These are phyloP conservation scores for Aspergillus sparsus DNA, from an alignment of 495 filamentous ascomycete genomes.

Conservation along the genomic window DNA sequence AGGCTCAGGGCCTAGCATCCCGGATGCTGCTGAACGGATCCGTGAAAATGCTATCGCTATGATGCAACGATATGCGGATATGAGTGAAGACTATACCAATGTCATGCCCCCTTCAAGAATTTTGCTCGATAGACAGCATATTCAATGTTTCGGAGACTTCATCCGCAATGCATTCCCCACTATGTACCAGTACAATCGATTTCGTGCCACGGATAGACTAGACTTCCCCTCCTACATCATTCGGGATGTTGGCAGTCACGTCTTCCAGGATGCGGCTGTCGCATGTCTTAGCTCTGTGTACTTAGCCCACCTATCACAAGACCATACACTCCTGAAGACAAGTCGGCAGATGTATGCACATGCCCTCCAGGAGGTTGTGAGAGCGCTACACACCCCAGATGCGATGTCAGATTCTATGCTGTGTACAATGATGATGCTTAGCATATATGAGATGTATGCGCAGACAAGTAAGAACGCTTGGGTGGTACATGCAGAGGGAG, in stretches of 20 bases:
- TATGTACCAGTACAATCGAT: conserved; percentile 36
- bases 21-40: conserved; percentile 24
- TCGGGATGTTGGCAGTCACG: conserved; percentile 27
- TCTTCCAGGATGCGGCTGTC: conserved; percentile 33
- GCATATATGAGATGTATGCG: conserved; percentile 41
- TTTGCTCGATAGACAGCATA: conserved; percentile 11
- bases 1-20: conserved; percentile 15
- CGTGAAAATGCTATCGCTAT: conserved; percentile 31
- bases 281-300: conserved; percentile 37
- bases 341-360: conserved; percentile 37
- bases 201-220: conserved; percentile 29
- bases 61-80: conserved; percentile 24
- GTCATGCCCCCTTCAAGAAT: conserved; percentile 22
- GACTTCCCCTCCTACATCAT: conserved; percentile 26
- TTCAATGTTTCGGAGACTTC: conserved; percentile 30
- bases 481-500: conserved; percentile 37
- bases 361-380: conserved; percentile 28
- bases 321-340: conserved; percentile 25
- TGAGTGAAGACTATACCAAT: conserved; percentile 20
- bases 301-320: conserved; percentile 30
- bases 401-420: conserved; percentile 37
- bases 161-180: conserved; percentile 37
- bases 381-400: conserved; percentile 26
- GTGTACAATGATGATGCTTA: conserved; percentile 38
- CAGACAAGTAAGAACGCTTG: conserved; percentile 34